Conservation (phyloP, 768 basidiomycete genomes). For the Tulasnella sp. region DNA sequence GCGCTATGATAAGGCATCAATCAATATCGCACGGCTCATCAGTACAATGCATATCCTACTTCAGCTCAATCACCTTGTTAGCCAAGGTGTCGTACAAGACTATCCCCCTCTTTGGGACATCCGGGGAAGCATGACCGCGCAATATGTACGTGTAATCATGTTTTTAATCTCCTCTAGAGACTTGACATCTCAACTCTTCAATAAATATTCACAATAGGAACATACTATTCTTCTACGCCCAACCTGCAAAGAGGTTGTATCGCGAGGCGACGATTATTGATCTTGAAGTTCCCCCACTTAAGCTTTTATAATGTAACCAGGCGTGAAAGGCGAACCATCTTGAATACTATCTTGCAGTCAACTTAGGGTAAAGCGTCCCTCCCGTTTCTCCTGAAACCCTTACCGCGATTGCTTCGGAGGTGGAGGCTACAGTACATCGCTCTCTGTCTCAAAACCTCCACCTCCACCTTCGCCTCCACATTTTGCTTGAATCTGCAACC, state of each 20-base stretch:
- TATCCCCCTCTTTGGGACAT: conserved; percentile 90
- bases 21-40: too few species aligned
- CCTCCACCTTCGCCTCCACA: too few species aligned
- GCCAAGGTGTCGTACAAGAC: conserved; percentile 77
- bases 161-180: background rate
- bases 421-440: too few species aligned
- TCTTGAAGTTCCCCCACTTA: too few species aligned
- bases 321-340: too few species aligned
- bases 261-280: conserved; percentile 13
- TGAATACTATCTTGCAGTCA: too few species aligned
- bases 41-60: background rate
- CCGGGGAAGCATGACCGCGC: conserved; percentile 83
- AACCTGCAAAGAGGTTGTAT: conserved; percentile 31
- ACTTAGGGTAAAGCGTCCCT: too few species aligned
- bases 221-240: conserved; percentile 79
- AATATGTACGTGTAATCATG: conserved; percentile 47
- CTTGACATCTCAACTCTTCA: background rate
- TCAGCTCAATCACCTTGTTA: conserved; percentile 82
- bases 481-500: too few species aligned
- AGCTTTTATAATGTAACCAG: too few species aligned
- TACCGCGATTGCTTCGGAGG: too few species aligned
- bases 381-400: too few species aligned
- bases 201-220: conserved; percentile 38
- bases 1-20: conserved; percentile 22
- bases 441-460: too few species aligned